Conservation (phyloP, 768 basidiomycete genomes). For the Psilocybe cyanescens region DNA sequence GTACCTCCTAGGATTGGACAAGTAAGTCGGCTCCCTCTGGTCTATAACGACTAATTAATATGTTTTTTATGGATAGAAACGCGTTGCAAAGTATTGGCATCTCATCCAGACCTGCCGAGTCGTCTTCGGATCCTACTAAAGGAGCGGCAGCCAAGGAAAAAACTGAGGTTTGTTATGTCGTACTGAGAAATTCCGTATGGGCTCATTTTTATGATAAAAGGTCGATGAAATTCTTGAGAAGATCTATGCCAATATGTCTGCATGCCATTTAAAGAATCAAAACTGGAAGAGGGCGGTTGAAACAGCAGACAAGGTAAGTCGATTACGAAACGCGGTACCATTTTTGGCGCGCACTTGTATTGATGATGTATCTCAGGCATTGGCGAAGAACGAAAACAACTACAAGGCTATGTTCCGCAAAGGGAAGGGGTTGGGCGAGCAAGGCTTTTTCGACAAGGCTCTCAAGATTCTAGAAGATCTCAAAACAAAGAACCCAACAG, state of each 20-base stretch:
- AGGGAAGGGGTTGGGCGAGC: constrained; percentile 77
- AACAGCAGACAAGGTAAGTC: constrained; percentile 73
- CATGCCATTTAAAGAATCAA: constrained; percentile 77
- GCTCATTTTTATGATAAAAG: constrained; percentile 35
- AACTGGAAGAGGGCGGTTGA: constrained; percentile 83
- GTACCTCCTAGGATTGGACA: constrained; percentile 78
- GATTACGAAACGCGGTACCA: background rate
- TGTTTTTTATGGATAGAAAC: constrained; percentile 40
- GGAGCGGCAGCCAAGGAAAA: constrained; percentile 53
- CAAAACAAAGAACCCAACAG: constrained; percentile 63
- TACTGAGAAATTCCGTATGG: background rate
- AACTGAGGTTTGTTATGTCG: constrained; percentile 57
- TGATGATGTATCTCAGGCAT: constrained; percentile 48
- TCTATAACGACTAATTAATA: background rate
- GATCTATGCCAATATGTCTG: constrained; percentile 85
- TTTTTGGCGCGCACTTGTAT: background rate
- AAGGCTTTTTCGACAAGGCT: constrained; percentile 77
- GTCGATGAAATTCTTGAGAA: constrained; percentile 78
- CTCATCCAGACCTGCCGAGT: constrained; percentile 24
- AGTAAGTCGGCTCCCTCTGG: constrained; percentile 45
- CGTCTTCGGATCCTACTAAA: constrained; percentile 28
- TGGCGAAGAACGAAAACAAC: constrained; percentile 75
- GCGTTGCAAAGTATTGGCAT: constrained; percentile 59
- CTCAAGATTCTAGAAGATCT: constrained; percentile 67
- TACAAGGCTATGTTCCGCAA: constrained; percentile 83